A percentile compares a stretch with the other conserved stretches of the same genome.
Evolutionary conservation across 2,329 filamentous ascomycete genomes (phyloP).

Genomic region (Trichoderma lentiforme): DNA sequence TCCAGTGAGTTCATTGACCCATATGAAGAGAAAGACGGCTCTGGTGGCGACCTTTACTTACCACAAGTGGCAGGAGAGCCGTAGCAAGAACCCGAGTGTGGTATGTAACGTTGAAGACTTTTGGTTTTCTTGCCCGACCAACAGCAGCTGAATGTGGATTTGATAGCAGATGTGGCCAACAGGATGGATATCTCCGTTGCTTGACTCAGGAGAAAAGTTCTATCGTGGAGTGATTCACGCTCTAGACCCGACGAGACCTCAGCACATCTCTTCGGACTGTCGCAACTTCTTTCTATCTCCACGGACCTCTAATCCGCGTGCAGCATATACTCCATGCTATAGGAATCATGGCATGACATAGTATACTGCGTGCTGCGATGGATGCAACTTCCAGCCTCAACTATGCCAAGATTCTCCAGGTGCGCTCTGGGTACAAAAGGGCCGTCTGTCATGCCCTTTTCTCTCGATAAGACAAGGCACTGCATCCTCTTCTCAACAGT

Average conservation of each 20-base stretch:
- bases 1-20: background rate
- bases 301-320: background rate
- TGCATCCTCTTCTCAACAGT: background rate
- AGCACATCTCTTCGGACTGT: background rate
- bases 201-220: too few relatives aligned
- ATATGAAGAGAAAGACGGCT: background rate
- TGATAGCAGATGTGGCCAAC: background rate
- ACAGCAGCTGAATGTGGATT: background rate
- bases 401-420: background rate
- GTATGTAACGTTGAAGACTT: background rate
- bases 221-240: too few relatives aligned
- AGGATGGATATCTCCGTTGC: background rate
- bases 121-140: background rate
- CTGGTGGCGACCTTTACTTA: background rate
- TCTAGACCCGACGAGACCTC: background rate
- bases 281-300: background rate
- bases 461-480: background rate
- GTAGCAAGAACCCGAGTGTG: background rate
- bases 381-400: background rate
- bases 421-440: background rate
- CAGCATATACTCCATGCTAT: background rate
- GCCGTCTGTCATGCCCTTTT: background rate
- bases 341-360: background rate
- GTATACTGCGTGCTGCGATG: background rate
- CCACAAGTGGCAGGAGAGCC: background rate